Base-by-base conservation (phyloP, 1,284 basidiomycete species). In the Sporisorium exsertum region DNA sequence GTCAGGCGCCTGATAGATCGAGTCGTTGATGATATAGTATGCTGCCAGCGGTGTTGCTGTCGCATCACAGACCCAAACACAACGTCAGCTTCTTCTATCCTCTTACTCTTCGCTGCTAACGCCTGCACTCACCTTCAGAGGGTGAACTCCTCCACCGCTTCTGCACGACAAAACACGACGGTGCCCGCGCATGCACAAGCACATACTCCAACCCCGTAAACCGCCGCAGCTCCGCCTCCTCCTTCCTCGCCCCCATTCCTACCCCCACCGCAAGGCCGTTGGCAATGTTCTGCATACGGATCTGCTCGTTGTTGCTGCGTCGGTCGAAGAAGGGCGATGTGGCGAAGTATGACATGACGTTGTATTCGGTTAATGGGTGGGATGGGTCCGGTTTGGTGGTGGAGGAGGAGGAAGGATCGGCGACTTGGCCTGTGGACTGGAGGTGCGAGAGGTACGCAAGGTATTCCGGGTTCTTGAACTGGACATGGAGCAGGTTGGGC, bases 281-380 rank as follows among this genome's bases (percentile, higher is more conserved):
- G 50, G 78, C 80, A 22, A 81, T 74, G 55, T 81, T 83, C 54
- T 84, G 82, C 82, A 84, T 84, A 12, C 82, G 79, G 33, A 84
- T 81, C 69, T 82, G 76, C 68, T 84, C 80, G 45, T 84, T 84
- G 54, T 81, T 83, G 67, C 77, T 78, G 26, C 75, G 63, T 16
- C 77, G 65, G 33, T 83, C 82, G 64, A 79, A 84, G 64, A 84
- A 84, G 18, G 80, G 80, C 18, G 80, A 82, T 27, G 70, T 79
- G 37, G 77, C 76, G 53, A 84, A 84, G 60, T 84, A 84, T 9
- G 80, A 66, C 64, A 83, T 77, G 4, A 79, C 75, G 42, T 81
- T 83, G 58, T 66, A 60, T 45, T 72, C 77, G 58, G 68, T 77
- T 5, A 83, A 58, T 0, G 78, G 74, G 22, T 71, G 63, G 1